These are phyloP conservation scores for Monotropa hypopitys DNA, from an alignment of 179 eudicot genomes.

Conservation along the genomic window DNA sequence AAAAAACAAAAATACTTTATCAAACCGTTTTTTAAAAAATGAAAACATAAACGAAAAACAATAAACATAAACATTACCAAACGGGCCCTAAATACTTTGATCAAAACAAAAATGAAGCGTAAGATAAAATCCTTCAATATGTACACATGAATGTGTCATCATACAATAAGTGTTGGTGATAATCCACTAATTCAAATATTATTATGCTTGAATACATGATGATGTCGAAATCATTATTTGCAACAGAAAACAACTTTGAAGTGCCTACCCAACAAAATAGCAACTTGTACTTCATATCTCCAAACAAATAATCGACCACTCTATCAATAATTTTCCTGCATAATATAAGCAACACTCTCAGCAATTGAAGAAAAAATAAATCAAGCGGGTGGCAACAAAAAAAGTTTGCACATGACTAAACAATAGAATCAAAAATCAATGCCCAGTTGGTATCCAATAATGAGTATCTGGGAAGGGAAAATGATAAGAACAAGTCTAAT, in stretches of 20 bases:
- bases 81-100: neutral
- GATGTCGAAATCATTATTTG: neutral
- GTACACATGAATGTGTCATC: neutral
- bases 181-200: neutral
- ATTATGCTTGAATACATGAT: neutral
- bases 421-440: no score
- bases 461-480: no score
- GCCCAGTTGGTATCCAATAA: no score
- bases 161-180: neutral
- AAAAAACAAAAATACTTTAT: no score
- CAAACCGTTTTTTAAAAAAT: no score
- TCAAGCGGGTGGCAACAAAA: neutral
- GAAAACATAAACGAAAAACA: no score
- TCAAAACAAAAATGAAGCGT: neutral
- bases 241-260: conserved; percentile 1
- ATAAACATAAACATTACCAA: no score
- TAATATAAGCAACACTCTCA: neutral
- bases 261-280: conserved; percentile 74
- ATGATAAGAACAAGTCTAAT: no score
- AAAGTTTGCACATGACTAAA: neutral
- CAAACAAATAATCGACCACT: conserved; percentile 62
- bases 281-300: conserved; percentile 54
- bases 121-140: neutral
- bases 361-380: conserved; percentile 2
- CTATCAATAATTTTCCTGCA: conserved; percentile 61